Percentiles rank a stretch among this genome's conserved stretches.
These are phyloP conservation scores for Aphanomyces astaci DNA, from an alignment of 352 stramenopile species.

Conservation along the genomic window DNA sequence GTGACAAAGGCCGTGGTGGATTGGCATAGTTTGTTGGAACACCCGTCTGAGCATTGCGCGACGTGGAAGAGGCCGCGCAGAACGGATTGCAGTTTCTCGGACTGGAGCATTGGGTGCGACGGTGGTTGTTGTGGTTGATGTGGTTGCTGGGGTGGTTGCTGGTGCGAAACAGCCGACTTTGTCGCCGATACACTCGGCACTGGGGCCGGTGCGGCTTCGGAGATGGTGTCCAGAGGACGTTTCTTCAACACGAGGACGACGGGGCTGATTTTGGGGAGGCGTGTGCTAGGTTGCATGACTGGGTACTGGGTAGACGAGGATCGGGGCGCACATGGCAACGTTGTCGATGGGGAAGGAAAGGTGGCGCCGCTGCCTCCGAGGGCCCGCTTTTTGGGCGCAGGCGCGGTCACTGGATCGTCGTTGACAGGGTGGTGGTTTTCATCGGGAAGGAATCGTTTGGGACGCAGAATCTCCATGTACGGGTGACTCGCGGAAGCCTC, in stretches of 20 bases:
- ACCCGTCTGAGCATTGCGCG: slow-evolving; percentile 33
- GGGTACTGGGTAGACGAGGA: background rate
- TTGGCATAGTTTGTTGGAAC: slow-evolving; percentile 42
- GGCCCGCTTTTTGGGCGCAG: background rate
- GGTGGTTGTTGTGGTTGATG: background rate
- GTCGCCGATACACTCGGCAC: too few species aligned
- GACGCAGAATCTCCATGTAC: slow-evolving; percentile 1
- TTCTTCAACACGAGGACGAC: slow-evolving; percentile 6
- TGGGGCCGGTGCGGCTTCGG: background rate
- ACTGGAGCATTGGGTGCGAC: slow-evolving; percentile 23
- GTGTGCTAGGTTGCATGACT: background rate
- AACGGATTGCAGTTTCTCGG: slow-evolving; percentile 51
- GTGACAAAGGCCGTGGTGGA: slow-evolving; percentile 45
- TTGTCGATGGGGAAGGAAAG: background rate
- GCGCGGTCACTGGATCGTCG: background rate
- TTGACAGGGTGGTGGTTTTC: background rate
- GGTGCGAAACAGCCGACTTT: background rate
- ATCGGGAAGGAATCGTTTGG: background rate
- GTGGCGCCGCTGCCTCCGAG: background rate
- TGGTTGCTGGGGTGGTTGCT: background rate
- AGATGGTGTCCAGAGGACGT: background rate
- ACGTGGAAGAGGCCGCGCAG: slow-evolving; percentile 45
- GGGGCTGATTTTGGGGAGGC: slow-evolving; percentile 1
- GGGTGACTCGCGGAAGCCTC: background rate
- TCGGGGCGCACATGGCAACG: background rate